Evolutionary conservation across 345 rosid species (phyloP), one percentile per base, ranked within the genome.

Genomic region (Populus pruinosa): DNA sequence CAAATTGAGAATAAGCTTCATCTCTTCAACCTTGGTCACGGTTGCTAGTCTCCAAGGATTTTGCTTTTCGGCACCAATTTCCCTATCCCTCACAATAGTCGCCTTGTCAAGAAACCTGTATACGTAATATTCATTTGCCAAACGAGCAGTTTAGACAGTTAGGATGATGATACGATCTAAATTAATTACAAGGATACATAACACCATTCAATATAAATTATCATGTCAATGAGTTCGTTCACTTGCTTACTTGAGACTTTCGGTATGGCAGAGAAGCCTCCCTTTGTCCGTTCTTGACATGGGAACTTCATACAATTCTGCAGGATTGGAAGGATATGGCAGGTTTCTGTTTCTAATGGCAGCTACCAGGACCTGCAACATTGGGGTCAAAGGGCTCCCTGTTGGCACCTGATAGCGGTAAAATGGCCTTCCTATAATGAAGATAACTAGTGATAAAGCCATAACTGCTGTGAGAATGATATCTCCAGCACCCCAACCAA

Each of bases 91-190:
- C 27, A 89, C 16, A 55, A 93, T 76, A 27, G 99, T 96, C 12
- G 99, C 98, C 81, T 89, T 93, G 86, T 96, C 99, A 29, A 96
- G 90, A 87, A 89, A 96, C 85, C 99, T 95, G 87, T 63, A 81
- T 63, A 81, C 14, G 44, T 10, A 2, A 41, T 10, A 84, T 16
- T 43, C 38, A 62, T 20, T 25, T 31, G n/a, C 18, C 5, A 18
- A 29, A 67, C 23, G 43, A 33, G 43, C 17, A 36, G 44, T 16
- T 35, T 0, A 39, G 5, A 11, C 27, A 59, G 9, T 4, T n/a
- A n/a, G 64, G 64, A n/a, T 59, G 62, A n/a, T 8, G 12, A 59
- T 23, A 11, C 29, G 27, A 23, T 25, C 64, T 25, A 9, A 10
- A 21, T 53, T 2, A 20, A 53, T 55, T 21, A 55, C 61, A 20